Evolutionary conservation across 345 rosid genomes (phyloP).

Genomic region (Litchi chinensis): DNA sequence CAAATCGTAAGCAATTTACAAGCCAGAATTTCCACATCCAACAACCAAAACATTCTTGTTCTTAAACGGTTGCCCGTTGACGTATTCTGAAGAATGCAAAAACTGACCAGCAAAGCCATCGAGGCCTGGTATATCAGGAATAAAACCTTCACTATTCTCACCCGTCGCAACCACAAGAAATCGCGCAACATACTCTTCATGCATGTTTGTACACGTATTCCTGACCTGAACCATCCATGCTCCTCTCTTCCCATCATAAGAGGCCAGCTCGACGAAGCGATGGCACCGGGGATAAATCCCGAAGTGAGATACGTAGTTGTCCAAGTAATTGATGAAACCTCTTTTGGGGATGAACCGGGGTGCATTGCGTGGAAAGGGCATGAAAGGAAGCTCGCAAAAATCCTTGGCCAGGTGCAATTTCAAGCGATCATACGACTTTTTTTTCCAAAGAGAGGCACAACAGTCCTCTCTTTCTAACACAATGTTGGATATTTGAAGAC

Average conservation of each 20-base stretch:
- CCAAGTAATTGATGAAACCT: constrained; percentile 46
- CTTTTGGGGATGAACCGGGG: constrained; percentile 47
- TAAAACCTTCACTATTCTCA: constrained; percentile 40
- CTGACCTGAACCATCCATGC: constrained; percentile 45
- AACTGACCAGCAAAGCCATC: constrained; percentile 38
- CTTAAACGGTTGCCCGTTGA: constrained; percentile 28
- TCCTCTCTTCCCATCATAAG: not conserved
- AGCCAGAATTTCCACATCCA: constrained; percentile 67
- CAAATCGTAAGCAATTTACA: constrained; percentile 64
- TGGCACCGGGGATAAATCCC: constrained; percentile 29
- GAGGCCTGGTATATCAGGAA: constrained; percentile 47
- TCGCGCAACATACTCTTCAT: constrained; percentile 34
- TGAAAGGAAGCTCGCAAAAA: constrained; percentile 56
- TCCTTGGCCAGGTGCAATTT: constrained; percentile 53
- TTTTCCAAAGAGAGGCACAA: constrained; percentile 61
- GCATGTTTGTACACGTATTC: not conserved
- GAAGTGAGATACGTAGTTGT: constrained; percentile 42
- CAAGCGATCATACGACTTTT: constrained; percentile 49
- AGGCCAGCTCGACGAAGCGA: constrained; percentile 29
- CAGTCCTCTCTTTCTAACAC: constrained; percentile 58
- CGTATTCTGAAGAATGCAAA: constrained; percentile 48
- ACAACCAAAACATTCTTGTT: constrained; percentile 57
- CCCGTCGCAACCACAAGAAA: constrained; percentile 57
- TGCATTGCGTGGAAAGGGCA: constrained; percentile 30
- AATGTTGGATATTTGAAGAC: constrained; percentile 36